phyloP scores from a whole-genome alignment of 2,329 filamentous ascomycete species.

The Ilyonectria destructans region DNA sequence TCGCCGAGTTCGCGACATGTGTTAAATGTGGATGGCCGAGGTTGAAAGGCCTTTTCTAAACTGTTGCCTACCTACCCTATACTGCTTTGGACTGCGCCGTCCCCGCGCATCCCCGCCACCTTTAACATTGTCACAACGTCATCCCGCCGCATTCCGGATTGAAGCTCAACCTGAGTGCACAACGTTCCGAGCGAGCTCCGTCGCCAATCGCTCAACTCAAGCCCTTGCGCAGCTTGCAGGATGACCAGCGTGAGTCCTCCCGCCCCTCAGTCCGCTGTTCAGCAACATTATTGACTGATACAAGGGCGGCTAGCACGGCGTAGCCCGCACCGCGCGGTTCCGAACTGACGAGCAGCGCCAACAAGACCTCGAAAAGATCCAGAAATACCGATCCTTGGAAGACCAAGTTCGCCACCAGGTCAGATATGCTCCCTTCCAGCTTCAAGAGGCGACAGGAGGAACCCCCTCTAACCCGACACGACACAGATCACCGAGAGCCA shows the following conservation, averaged over 20 bases:
- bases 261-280: neutral
- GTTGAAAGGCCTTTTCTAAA: neutral
- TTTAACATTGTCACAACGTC: constrained; percentile 21
- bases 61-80: neutral
- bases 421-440: constrained; percentile 25
- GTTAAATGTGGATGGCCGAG: neutral
- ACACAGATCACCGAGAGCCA: constrained; percentile 59
- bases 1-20: neutral
- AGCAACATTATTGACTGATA: constrained; percentile 44
- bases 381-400: constrained; percentile 82
- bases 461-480: constrained; percentile 36
- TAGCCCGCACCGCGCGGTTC: constrained; percentile 77
- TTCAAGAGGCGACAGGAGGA: constrained; percentile 12
- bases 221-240: constrained; percentile 16
- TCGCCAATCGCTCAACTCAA: constrained; percentile 20
- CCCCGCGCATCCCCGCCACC: constrained; percentile 6
- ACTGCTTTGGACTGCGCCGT: neutral
- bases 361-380: constrained; percentile 83
- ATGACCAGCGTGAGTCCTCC: constrained; percentile 47
- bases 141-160: neutral
- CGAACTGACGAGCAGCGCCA: constrained; percentile 80
- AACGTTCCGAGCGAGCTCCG: constrained; percentile 2
- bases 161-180: neutral
- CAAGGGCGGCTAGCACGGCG: constrained; percentile 78
- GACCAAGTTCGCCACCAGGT: constrained; percentile 78